Evolutionary conservation across 768 basidiomycete species (phyloP), one percentile per base, ranked within the genome.

Genomic region (Cantharellus anzutake): DNA sequence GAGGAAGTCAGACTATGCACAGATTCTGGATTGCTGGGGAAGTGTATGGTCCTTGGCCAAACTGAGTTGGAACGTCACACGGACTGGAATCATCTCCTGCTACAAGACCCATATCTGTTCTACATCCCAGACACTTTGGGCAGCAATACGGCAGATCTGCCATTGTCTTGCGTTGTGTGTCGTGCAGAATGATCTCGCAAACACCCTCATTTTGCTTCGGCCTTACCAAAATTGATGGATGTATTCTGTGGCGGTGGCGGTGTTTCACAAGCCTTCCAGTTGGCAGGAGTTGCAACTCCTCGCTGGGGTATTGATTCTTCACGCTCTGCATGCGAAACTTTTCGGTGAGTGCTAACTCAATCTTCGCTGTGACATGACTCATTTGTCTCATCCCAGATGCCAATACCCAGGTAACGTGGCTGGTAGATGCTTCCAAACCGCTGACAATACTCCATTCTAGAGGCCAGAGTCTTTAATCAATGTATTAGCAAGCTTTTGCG

Each of bases 281-380:
- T 41, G 16, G 59, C 20, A 11, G 62, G 56, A 29, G 4, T 38
- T n/a, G 41, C 59, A n/a, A 14, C 2, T 3, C 48, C 57, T 5
- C 14, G 38, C 14, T 63, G 62, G 62, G 63, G 61, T n/a, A 69
- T 87, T 51, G 87, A 90, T 64, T 80, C 86, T 29, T 73, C 78
- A n/a, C 84, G 86, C 0, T 84, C 82, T 66, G 84, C 88, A 4
- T 81, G 83, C 0, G 70, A 71, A 60, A 85, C 86, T 1, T 70
- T 83, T 14, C 71, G 70, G 87, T 84, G 64, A 58, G 77, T 11
- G 7, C 11, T 11, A 7, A 1, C 7, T 37, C 7, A 37, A 37
- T 7, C 52, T 55, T 55, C 52, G 11, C 7, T 14, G 11, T 55
- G 52, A 55, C 52, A 37, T 7, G 14, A 37, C 38, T 55, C 11